Conservation (phyloP, 352 stramenopile species). For the Pythium myriotylum region DNA sequence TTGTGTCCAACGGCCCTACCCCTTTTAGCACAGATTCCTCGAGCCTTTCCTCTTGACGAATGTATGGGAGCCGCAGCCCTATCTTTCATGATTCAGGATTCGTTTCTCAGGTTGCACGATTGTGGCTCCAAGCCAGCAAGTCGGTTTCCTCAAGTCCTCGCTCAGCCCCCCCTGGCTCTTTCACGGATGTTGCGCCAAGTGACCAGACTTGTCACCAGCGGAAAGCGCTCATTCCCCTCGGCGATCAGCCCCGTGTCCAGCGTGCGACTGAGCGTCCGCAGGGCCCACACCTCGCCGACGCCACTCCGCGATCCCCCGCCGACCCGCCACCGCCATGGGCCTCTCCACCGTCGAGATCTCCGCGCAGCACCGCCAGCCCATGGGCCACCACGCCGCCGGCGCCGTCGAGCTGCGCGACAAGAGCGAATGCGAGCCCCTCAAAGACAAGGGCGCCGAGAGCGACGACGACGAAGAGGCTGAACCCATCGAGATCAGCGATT, state of each 20-base stretch:
- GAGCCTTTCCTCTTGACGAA: too few relatives aligned
- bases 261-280: too few relatives aligned
- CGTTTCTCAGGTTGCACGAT: conserved; percentile 7
- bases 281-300: neutral
- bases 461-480: conserved; percentile 22
- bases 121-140: conserved; percentile 21
- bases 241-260: neutral
- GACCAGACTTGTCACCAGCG: conserved; percentile 1
- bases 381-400: conserved; percentile 1
- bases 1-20: conserved; percentile 13
- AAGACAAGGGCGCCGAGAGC: conserved; percentile 3
- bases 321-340: neutral
- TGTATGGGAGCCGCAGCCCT: too few relatives aligned
- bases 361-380: neutral
- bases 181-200: conserved; percentile 19
- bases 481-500: conserved; percentile 27
- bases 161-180: too few relatives aligned
- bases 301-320: conserved; percentile 4
- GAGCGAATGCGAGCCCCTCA: conserved; percentile 8
- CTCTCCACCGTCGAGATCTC: conserved; percentile 15
- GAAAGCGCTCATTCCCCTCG: neutral
- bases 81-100: conserved; percentile 36
- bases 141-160: conserved; percentile 10
- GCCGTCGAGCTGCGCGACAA: conserved; percentile 13
- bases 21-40: conserved; percentile 4